Conservation (phyloP, 2,329 filamentous ascomycete genomes). For the Aspergillus pseudoglaucus region DNA sequence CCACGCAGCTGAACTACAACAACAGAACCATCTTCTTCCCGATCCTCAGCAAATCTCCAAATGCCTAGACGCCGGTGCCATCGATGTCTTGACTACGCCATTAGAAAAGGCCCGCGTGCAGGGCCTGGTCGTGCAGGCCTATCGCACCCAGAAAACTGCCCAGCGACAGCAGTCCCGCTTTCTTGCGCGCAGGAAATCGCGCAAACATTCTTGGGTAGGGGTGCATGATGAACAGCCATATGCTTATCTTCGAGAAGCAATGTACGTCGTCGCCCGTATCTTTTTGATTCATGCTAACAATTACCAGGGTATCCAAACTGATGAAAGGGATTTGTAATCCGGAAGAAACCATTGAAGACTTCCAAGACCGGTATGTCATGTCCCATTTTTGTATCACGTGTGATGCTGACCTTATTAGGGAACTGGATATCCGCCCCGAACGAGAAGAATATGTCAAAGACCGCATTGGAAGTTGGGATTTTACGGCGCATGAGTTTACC, state of each 20-base stretch:
- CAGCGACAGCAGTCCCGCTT: conserved; percentile 66
- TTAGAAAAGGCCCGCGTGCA: conserved; percentile 67
- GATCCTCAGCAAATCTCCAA: conserved; percentile 55
- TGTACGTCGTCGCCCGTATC: conserved; percentile 43
- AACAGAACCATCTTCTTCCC: conserved; percentile 29
- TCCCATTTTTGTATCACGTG: conserved; percentile 1
- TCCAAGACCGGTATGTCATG: conserved; percentile 50
- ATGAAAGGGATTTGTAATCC: conserved; percentile 83
- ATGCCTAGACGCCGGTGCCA: conserved; percentile 78
- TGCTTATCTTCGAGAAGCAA: conserved; percentile 81
- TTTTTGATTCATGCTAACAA: not conserved
- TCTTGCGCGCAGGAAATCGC: conserved; percentile 63
- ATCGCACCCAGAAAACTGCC: conserved; percentile 71
- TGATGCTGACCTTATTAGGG: conserved; percentile 31
- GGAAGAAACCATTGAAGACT: conserved; percentile 56
- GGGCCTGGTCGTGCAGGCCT: conserved; percentile 73
- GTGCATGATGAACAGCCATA: conserved; percentile 79
- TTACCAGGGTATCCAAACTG: conserved; percentile 63
- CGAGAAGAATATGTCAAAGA: conserved; percentile 60
- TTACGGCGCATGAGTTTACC: conserved; percentile 80
- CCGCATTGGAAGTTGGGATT: conserved; percentile 73
- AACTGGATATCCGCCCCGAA: conserved; percentile 61
- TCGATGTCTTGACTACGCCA: conserved; percentile 78
- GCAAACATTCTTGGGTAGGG: conserved; percentile 89
- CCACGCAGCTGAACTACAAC: conserved; percentile 1